phyloP scores from a whole-genome alignment of 192 early-diverging fungal genomes.

The Mortierella hygrophila region DNA sequence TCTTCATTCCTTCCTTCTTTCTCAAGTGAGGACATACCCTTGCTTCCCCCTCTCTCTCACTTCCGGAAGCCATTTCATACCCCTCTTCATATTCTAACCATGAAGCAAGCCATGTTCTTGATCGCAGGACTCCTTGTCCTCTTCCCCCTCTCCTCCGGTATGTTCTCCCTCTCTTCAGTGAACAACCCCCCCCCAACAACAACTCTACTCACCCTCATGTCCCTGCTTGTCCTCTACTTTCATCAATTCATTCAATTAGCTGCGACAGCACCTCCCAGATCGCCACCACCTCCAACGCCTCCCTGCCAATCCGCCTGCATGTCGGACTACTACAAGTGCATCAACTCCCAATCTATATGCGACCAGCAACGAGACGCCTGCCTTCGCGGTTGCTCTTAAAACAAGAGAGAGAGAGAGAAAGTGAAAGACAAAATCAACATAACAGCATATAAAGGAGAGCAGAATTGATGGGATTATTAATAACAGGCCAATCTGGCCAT shows the following conservation, averaged over 20 bases:
- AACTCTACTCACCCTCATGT: neutral
- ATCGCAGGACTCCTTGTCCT: neutral
- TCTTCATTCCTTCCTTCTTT: neutral
- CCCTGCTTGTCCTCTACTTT: too few relatives aligned
- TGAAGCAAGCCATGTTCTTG: neutral
- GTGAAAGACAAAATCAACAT: neutral
- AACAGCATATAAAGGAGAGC: too few relatives aligned
- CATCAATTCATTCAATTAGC: neutral
- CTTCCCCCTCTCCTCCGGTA: neutral
- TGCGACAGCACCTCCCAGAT: neutral
- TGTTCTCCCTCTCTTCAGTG: neutral
- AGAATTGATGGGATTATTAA: neutral
- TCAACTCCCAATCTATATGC: neutral
- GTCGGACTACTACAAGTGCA: constrained; percentile 9
- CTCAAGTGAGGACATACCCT: neutral
- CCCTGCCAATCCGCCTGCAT: neutral
- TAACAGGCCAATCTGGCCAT: neutral
- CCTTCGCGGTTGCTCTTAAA: neutral
- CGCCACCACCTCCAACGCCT: neutral
- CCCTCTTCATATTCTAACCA: neutral
- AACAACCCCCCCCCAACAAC: neutral
- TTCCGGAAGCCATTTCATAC: neutral
- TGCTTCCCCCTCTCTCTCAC: neutral
- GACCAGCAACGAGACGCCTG: neutral
- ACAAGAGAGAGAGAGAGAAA: neutral